Conservation (phyloP, 768 basidiomycete genomes). For the Kwoniella sp. region DNA sequence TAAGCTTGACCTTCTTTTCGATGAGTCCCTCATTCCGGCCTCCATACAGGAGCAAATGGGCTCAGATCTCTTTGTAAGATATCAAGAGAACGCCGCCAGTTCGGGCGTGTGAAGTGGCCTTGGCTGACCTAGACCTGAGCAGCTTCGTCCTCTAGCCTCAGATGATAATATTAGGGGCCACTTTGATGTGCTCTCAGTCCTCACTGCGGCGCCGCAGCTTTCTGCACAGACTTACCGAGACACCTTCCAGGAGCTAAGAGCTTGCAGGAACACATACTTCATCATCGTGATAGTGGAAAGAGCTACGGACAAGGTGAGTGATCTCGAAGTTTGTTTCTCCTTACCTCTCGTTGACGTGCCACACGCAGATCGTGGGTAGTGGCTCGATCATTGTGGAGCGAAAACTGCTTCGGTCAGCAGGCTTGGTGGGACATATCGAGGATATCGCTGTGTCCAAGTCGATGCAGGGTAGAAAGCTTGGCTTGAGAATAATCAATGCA, state of each 20-base stretch:
- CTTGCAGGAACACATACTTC: conserved; percentile 68
- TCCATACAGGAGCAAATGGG: conserved; percentile 13
- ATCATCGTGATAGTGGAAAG: conserved; percentile 80
- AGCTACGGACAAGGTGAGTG: conserved; percentile 62
- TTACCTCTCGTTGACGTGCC: too few relatives aligned
- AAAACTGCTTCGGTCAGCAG: conserved; percentile 87
- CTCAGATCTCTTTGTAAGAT: conserved; percentile 24
- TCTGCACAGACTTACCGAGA: conserved; percentile 68
- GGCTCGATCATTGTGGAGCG: conserved; percentile 87
- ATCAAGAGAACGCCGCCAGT: too few relatives aligned
- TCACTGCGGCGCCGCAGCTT: conserved; percentile 71
- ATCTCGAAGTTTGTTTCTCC: too few relatives aligned
- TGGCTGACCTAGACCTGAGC: neutral
- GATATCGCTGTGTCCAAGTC: conserved; percentile 90
- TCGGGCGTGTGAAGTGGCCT: neutral
- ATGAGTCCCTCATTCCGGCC: conserved; percentile 21
- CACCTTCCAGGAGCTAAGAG: conserved; percentile 42
- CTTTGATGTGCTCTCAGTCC: conserved; percentile 73
- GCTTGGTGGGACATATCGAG: conserved; percentile 91
- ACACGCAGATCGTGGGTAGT: conserved; percentile 68
- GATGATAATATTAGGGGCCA: conserved; percentile 82
- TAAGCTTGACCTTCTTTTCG: conserved; percentile 25
- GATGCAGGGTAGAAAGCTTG: conserved; percentile 90
- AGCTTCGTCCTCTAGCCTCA: conserved; percentile 88
- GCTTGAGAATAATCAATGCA: conserved; percentile 80